Percentiles rank a stretch among this genome's conserved stretches.
phyloP scores from a whole-genome alignment of 164 flowering plant genomes.

The Cinnamomum micranthum region DNA sequence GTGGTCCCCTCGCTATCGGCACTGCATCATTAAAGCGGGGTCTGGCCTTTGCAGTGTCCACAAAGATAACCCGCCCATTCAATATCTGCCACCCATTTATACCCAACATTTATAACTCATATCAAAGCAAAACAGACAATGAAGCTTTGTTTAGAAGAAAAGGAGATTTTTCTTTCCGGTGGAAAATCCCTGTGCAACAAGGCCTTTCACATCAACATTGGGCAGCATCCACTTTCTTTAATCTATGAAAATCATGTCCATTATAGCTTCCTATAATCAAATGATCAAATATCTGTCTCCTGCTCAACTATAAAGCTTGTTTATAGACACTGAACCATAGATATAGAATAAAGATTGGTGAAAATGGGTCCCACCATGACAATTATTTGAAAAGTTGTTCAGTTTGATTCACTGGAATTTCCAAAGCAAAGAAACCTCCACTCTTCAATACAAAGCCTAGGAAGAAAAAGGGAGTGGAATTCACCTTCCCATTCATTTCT shows the following conservation, averaged over 20 bases:
- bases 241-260: not conserved
- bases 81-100: conserved; percentile 33
- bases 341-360: not conserved
- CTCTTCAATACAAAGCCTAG: not conserved
- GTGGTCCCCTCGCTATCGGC: conserved; percentile 90
- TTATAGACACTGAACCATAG: not conserved
- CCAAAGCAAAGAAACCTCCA: not conserved
- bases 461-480: not conserved
- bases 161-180: not conserved
- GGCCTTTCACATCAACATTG: not conserved
- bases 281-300: not conserved
- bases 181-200: not conserved
- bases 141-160: not conserved
- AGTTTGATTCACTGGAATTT: not conserved
- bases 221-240: not conserved
- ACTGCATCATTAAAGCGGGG: conserved; percentile 19
- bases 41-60: conserved; percentile 66
- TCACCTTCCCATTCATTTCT: conserved; percentile 85
- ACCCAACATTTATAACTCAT: not conserved
- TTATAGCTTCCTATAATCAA: too few relatives aligned
- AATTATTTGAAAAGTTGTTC: not conserved
- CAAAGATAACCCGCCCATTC: conserved; percentile 69
- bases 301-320: not conserved
- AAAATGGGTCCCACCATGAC: not conserved
- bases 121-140: not conserved